Base-by-base conservation (phyloP, 2,329 filamentous ascomycete genomes). In the Pseudocercospora crystallina region DNA sequence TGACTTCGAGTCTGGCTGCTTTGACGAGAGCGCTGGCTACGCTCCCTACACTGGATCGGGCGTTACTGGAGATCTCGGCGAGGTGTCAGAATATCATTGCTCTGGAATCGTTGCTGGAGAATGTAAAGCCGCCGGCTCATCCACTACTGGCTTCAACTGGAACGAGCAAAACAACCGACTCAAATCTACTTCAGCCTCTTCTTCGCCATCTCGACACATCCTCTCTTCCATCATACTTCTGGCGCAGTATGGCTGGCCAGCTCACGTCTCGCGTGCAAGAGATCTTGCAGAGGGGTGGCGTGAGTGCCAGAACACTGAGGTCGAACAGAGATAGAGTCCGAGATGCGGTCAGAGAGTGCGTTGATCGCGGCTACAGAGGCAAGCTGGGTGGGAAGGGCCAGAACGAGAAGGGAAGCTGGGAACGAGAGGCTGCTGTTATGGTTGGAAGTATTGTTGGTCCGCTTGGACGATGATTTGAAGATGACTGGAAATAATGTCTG, bases 371-470 rank as follows among this genome's bases (percentile, higher is more conserved):
- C 0, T 80, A 57, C 26, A 46, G 54, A 46, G 56, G 53, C 29
- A 73, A 69, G 36, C 81, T 75, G 61, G 48, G 36, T 13, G 51
- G 50, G 5, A 46, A 44, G 33, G 64, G 66, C 52, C 55, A 53
- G 62, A 58, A 53, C 71, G 77, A 36, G 65, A 56, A 72, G 69
- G 56, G 76, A 74, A 80, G 76, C 49, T 96, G 90, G 89, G 92
- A 96, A 64, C 81, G 92, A 34, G 94, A 97, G 72, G 86, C 91
- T 41, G 90, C 91, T 1, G 91, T 97, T 41, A 96, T 97, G 92
- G 87, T 95, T 36, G 86, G 88, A 45, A 89, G 89, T 62, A 83
- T 96, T 5, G 78, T 90, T 43, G 79, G 80, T n/a, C 68, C 72
- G n/a, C 57, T 82, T 45, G 56, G 53, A 9, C 46, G 58, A 31